Base-by-base conservation (phyloP, 1,139 yeast genomes). In the Lodderomyces parapsilosis region DNA sequence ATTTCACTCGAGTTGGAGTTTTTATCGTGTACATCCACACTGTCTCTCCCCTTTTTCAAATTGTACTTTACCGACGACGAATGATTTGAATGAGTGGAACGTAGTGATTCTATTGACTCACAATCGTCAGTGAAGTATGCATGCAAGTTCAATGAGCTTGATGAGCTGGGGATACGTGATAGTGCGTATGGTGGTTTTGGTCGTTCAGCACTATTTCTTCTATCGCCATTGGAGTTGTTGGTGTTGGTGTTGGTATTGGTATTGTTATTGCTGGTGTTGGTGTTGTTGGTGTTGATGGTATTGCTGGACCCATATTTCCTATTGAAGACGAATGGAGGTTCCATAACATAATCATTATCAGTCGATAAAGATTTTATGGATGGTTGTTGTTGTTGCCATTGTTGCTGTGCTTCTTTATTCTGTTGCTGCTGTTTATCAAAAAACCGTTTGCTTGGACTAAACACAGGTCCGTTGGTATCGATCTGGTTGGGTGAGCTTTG, bases 121-220 rank as follows among this genome's bases (percentile, higher is more conserved):
- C 56, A 50, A 36, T 65, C 73, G 47, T 71, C 77, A 4, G 76
- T 71, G 40, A 73, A 58, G 47, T 71, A 73, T 7, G 75, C 77
- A 49, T 73, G 67, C 41, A 73, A 60, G 49, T 73, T 73, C 34
- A 73, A 59, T 30, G 75, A 68, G 25, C 75, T 68, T 43, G 66
- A 66, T 17, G 74, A 67, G 48, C 76, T 69, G 35, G 76, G 62
- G 25, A 72, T 68, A 34, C 69, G 56, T 41, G 63, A 54, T 10
- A 71, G 54, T 5, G 64, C 65, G 42, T 55, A 57, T 30, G 33
- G 33, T 30, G 33, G 33, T 17, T 13, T 30, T 15, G 19, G n/a
- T 30, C 33, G 33, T 4, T 57, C 63, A 25, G 57, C 51, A 3
- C 40, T 37, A 17, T 28, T 28, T 34, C 32, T 38, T 32, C 44